These are phyloP conservation scores for Sporopachydermia cereana DNA, from an alignment of 1,139 yeast species.

Conservation along the genomic window DNA sequence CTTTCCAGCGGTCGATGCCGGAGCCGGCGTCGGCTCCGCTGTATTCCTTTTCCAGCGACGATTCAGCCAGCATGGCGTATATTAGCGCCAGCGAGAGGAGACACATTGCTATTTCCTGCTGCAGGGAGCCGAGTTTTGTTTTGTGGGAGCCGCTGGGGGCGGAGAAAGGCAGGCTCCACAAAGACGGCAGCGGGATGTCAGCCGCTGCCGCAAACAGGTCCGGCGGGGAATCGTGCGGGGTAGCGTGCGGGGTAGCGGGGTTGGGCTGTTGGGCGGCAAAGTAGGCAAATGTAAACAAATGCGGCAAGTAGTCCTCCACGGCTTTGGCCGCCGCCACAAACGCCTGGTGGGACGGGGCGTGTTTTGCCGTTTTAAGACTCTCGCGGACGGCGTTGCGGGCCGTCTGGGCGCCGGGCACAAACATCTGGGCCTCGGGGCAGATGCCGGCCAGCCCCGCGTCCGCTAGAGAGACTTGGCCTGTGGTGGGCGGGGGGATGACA, in stretches of 20 bases:
- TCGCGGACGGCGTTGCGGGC: not conserved
- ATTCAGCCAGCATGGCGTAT: not conserved
- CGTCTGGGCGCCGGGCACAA: not conserved
- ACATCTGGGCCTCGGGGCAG: not conserved
- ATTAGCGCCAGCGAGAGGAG: not conserved
- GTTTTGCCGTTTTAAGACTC: slow-evolving; percentile 1
- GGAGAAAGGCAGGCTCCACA: slow-evolving; percentile 4
- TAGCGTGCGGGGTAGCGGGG: not conserved
- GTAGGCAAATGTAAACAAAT: not conserved
- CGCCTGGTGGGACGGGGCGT: not conserved
- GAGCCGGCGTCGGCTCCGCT: not conserved
- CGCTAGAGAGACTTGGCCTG: not conserved
- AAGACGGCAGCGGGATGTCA: not conserved
- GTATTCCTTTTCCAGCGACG: not conserved
- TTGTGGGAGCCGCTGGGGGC: not conserved
- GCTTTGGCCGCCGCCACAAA: not conserved
- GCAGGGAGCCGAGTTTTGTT: not conserved
- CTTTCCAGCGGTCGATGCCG: slow-evolving; percentile 3
- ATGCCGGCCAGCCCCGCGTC: not conserved
- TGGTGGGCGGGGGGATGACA: not conserved
- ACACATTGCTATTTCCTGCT: not conserved
- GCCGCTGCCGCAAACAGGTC: not conserved
- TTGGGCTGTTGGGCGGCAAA: not conserved
- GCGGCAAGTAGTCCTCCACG: not conserved
- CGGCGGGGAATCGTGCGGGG: not conserved